A percentile compares a stretch with the other conserved stretches of the same genome.
Evolutionary conservation across 106 monocot genomes (phyloP).

Genomic region (Platanthera zijinensis): DNA sequence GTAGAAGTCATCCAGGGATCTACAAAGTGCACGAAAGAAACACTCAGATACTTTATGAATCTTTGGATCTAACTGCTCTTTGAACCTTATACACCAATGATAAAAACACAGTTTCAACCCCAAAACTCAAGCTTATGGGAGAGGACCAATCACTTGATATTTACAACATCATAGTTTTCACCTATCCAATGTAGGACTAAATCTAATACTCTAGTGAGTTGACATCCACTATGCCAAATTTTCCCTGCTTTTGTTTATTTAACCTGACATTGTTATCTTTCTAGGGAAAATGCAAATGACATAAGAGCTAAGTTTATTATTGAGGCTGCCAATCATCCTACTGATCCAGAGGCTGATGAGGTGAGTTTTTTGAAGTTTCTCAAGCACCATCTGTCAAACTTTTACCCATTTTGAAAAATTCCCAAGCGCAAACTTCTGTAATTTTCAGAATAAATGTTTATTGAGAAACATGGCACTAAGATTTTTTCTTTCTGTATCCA

Average conservation of each 20-base stretch:
- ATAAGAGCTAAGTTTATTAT: constrained; percentile 67
- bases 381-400: not conserved
- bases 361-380: constrained; percentile 13
- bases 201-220: too few relatives aligned
- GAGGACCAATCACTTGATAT: too few relatives aligned
- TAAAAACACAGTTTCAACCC: too few relatives aligned
- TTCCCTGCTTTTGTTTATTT: not conserved
- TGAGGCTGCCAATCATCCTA: constrained; percentile 70
- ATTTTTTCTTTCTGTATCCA: constrained; percentile 14
- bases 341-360: constrained; percentile 76
- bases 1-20: too few relatives aligned
- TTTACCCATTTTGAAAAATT: not conserved
- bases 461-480: not conserved
- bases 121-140: too few relatives aligned
- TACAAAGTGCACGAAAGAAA: too few relatives aligned
- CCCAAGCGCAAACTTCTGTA: not conserved
- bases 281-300: constrained; percentile 60
- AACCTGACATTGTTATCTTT: not conserved
- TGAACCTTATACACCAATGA: too few relatives aligned
- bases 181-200: too few relatives aligned
- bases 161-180: too few relatives aligned
- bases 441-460: not conserved
- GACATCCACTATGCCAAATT: too few relatives aligned
- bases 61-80: too few relatives aligned
- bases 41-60: too few relatives aligned